phyloP scores from a whole-genome alignment of 371 early-diverging fungal genomes.

The Mucor saturninus region DNA sequence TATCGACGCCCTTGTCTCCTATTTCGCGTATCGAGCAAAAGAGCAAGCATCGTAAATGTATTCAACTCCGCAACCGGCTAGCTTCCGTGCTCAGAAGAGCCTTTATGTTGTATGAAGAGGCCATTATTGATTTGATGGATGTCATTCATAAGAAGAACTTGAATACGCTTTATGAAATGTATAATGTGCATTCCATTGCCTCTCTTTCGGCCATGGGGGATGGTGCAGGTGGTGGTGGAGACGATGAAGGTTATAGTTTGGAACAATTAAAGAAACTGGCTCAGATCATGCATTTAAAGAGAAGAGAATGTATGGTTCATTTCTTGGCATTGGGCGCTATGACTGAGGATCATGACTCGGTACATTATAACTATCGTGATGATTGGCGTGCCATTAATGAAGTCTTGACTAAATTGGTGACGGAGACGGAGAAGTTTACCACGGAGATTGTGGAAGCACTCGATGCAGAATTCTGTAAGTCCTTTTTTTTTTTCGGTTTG shows the following conservation, averaged over 20 bases:
- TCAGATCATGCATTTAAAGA: conserved; percentile 50
- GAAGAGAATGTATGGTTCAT: conserved; percentile 56
- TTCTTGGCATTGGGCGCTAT: conserved; percentile 43
- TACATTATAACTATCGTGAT: conserved; percentile 32
- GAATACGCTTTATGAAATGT: conserved; percentile 49
- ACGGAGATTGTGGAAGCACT: conserved; percentile 36
- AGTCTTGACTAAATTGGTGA: conserved; percentile 31
- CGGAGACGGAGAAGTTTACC: conserved; percentile 35
- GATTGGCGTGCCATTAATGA: conserved; percentile 42
- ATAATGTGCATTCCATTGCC: conserved; percentile 47
- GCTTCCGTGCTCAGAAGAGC: conserved; percentile 42
- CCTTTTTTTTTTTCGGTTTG: neutral
- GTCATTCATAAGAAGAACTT: conserved; percentile 40
- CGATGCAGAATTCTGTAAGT: conserved; percentile 47
- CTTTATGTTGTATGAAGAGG: conserved; percentile 48
- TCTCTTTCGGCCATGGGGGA: conserved; percentile 41
- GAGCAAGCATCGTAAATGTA: conserved; percentile 58
- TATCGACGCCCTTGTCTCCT: conserved; percentile 67
- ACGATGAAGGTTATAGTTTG: conserved; percentile 26
- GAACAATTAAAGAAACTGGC: conserved; percentile 47
- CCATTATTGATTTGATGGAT: conserved; percentile 45
- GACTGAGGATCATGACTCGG: conserved; percentile 39
- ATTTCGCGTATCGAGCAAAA: conserved; percentile 72
- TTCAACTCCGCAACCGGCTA: conserved; percentile 36
- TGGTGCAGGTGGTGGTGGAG: neutral